Conservation (phyloP, 768 basidiomycete species). For the Russula sp. region DNA sequence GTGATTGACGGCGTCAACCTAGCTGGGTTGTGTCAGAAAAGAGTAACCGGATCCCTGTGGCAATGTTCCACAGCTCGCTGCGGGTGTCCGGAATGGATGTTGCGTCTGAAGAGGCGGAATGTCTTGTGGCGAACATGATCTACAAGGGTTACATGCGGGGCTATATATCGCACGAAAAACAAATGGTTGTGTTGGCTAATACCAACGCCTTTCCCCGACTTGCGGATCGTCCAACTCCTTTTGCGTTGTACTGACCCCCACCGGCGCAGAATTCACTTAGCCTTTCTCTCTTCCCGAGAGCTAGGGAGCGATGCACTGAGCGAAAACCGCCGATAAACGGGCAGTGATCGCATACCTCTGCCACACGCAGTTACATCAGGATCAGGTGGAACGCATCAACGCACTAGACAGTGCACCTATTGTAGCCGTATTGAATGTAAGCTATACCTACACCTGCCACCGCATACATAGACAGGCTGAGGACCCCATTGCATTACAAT, state of each 20-base stretch:
- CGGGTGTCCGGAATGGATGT: slow-evolving; percentile 64
- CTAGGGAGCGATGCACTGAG: not conserved
- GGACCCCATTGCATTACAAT: not conserved
- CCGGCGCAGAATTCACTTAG: not conserved
- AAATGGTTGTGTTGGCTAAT: slow-evolving; percentile 85
- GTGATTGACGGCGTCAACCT: not conserved
- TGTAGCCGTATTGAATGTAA: slow-evolving; percentile 2
- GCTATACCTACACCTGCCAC: not conserved
- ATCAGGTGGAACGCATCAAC: not conserved
- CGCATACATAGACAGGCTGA: not conserved
- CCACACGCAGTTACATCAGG: not conserved
- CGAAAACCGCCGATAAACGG: not conserved
- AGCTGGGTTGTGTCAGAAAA: slow-evolving; percentile 81
- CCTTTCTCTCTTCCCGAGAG: not conserved
- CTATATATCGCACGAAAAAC: slow-evolving; percentile 94
- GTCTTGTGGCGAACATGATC: slow-evolving; percentile 92
- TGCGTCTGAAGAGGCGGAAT: slow-evolving; percentile 80
- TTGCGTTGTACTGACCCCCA: slow-evolving; percentile 27
- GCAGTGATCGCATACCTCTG: not conserved
- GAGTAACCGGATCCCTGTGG: slow-evolving; percentile 70
- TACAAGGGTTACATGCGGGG: slow-evolving; percentile 90
- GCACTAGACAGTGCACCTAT: not conserved
- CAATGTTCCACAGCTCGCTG: slow-evolving; percentile 75
- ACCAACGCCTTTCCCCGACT: slow-evolving; percentile 76
- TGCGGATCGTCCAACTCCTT: slow-evolving; percentile 56